A percentile compares a stretch with the other conserved stretches of the same genome.
Conservation (phyloP, 306 rosid genomes). For the Boehmeria nivea region DNA sequence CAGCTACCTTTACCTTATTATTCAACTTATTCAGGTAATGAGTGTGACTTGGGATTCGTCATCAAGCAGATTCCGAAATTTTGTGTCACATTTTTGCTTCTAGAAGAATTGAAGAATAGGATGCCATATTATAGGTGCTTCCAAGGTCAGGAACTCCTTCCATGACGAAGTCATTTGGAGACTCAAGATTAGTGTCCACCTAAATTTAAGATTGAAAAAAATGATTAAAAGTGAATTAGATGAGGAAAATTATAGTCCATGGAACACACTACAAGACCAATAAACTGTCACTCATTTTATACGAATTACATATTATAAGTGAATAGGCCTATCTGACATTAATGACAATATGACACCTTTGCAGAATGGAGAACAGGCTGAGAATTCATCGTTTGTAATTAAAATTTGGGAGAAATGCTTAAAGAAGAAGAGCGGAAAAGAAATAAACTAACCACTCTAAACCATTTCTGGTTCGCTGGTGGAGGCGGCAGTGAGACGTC, state of each 20-base stretch:
- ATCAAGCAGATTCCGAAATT: slow-evolving; percentile 17
- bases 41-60: slow-evolving; percentile 4
- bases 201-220: slow-evolving; percentile 16
- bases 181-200: slow-evolving; percentile 73
- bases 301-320: too few species aligned
- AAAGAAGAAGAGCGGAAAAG: slow-evolving; percentile 9
- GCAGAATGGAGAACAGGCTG: too few species aligned
- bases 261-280: too few species aligned
- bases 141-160: slow-evolving; percentile 52
- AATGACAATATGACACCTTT: too few species aligned
- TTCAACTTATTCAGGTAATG: too few species aligned
- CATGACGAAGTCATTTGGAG: slow-evolving; percentile 66
- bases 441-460: slow-evolving; percentile 76
- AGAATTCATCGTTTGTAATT: too few species aligned
- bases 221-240: too few species aligned
- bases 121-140: slow-evolving; percentile 60
- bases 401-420: neutral
- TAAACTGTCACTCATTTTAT: too few species aligned
- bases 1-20: neutral
- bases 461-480: slow-evolving; percentile 60
- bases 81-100: slow-evolving; percentile 55
- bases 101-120: slow-evolving; percentile 78
- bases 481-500: slow-evolving; percentile 51
- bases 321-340: too few species aligned
- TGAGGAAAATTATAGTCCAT: too few species aligned